Percentiles rank a stretch among this genome's conserved stretches.
phyloP scores from a whole-genome alignment of 2,329 filamentous ascomycete species.

The Colletotrichum sp. region DNA sequence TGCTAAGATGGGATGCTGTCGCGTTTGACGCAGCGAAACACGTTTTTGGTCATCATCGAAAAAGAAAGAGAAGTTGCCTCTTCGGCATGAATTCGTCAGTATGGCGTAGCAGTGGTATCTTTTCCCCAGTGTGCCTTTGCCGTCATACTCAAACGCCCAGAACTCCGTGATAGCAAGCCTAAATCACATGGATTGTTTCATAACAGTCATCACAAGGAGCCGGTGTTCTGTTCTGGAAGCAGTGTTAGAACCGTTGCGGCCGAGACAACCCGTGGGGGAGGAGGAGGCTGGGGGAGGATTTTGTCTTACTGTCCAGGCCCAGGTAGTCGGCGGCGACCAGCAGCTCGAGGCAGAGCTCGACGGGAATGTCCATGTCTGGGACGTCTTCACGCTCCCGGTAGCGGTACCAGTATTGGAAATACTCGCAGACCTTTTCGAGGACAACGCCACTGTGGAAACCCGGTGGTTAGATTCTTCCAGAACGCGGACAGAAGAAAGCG shows the following conservation, averaged over 20 bases:
- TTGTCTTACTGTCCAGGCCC: constrained; percentile 65
- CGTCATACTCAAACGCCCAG: not conserved
- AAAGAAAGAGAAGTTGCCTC: not conserved
- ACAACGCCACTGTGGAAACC: constrained; percentile 64
- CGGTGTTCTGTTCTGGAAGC: constrained; percentile 20
- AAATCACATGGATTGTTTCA: constrained; percentile 22
- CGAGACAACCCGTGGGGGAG: not conserved
- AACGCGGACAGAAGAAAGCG: not conserved
- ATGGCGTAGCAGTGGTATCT: constrained; percentile 18
- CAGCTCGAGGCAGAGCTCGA: constrained; percentile 79
- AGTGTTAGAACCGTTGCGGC: not conserved
- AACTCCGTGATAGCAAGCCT: constrained; percentile 30
- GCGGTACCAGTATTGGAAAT: constrained; percentile 83
- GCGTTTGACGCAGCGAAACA: not conserved
- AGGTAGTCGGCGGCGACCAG: constrained; percentile 80
- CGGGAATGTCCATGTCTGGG: constrained; percentile 80
- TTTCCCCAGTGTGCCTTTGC: not conserved
- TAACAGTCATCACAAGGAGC: constrained; percentile 5
- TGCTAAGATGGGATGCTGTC: constrained; percentile 51
- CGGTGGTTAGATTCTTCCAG: constrained; percentile 24
- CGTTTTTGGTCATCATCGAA: not conserved
- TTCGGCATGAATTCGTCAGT: constrained; percentile 5
- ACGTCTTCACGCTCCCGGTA: constrained; percentile 74
- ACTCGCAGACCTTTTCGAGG: constrained; percentile 82
- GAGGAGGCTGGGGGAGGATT: not conserved